These are phyloP conservation scores for Teratosphaeria epicoccoides DNA, from an alignment of 2,329 filamentous ascomycete species.

Conservation along the genomic window DNA sequence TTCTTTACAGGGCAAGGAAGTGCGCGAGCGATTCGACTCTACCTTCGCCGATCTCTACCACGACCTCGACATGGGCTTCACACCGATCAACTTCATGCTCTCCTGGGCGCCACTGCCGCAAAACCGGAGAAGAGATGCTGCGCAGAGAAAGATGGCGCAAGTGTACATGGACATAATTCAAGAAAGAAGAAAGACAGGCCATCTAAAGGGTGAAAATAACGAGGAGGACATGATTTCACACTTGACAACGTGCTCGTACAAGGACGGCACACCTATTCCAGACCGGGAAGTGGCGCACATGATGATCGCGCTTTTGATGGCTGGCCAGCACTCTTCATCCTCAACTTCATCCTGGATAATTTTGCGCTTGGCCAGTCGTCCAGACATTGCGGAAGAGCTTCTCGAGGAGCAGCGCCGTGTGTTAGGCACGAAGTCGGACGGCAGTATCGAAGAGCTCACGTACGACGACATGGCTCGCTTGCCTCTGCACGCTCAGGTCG, in stretches of 20 bases:
- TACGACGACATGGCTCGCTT: constrained; percentile 72
- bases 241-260: constrained; percentile 75
- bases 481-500: constrained; percentile 68
- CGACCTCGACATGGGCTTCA: constrained; percentile 83
- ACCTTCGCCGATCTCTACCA: constrained; percentile 75
- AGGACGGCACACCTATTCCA: constrained; percentile 66
- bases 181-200: constrained; percentile 49
- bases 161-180: constrained; percentile 75
- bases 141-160: constrained; percentile 69
- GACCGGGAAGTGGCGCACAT: constrained; percentile 82
- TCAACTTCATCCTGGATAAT: constrained; percentile 79
- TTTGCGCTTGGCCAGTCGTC: constrained; percentile 65
- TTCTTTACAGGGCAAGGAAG: constrained; percentile 72
- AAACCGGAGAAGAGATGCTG: constrained; percentile 70
- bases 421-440: constrained; percentile 52
- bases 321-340: constrained; percentile 79
- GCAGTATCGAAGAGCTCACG: constrained; percentile 54
- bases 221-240: constrained; percentile 78
- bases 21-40: constrained; percentile 69
- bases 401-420: constrained; percentile 68
- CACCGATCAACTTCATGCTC: constrained; percentile 79
- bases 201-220: constrained; percentile 12
- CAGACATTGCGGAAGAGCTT: constrained; percentile 68
- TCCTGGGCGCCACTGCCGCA: constrained; percentile 84
- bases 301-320: constrained; percentile 91